Base-by-base conservation (phyloP, 306 rosid genomes). In the Argentina anserina region DNA sequence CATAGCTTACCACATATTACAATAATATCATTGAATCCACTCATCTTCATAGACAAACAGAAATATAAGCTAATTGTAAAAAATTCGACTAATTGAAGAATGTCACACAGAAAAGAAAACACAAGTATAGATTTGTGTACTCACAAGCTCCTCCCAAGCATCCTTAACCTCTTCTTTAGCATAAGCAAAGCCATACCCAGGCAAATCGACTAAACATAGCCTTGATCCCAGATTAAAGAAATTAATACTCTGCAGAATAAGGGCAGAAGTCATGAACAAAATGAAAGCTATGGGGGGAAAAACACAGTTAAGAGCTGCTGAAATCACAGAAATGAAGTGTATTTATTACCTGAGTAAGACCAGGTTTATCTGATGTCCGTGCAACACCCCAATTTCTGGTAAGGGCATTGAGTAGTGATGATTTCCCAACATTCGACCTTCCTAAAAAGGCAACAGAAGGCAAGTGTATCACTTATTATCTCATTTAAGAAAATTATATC, bases 81-180 rank as follows among this genome's bases (percentile, higher is more conserved):
- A 55, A 52, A 68, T 1, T 15, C 18, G 25, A 34, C 11, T 12
- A 34, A 52, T 34, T 31, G 12, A 34, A 20, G 13, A 56, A 20
- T 15, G 53, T 63, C 56, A 69, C 56, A 20, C 15, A 15, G 31
- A 17, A 39, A 72, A 77, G 40, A 61, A 73, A 58, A 79, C 37
- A 42, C 5, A 47, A 62, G 58, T 26, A 66, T 47, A 62, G 5
- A 76, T 78, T 49, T 73, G 75, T 79, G 83, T 37, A 80, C 93
- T 91, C 85, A 91, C 99, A 81, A 95, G 94, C 67, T 95, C 96
- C 80, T 88, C 99, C 99, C 99, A 95, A 65, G 96, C 81, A 37
- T 95, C 97, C 79, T 95, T 91, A 75, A 87, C 97, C 80, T 95
- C 97, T 68, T 94, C 99, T 86, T 94, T 95, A 49, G 97, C 99